Percentiles rank a stretch among this genome's conserved stretches.
These are phyloP conservation scores for Hymenoscyphus fructigenus DNA, from an alignment of 2,329 filamentous ascomycete genomes.

Conservation along the genomic window DNA sequence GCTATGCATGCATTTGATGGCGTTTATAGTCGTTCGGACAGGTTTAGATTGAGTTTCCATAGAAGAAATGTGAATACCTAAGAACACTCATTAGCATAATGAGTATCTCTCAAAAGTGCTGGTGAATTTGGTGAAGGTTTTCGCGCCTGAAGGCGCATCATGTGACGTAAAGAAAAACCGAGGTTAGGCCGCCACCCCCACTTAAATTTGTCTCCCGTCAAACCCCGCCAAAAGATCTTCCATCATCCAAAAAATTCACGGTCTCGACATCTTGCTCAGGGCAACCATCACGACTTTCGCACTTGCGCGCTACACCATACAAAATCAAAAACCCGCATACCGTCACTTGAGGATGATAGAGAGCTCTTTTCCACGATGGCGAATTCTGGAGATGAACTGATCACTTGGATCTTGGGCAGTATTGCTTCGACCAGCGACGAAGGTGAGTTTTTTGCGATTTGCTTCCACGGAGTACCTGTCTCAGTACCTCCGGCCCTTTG, in stretches of 20 bases:
- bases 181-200: conserved; percentile 1
- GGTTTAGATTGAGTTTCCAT: neutral
- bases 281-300: conserved; percentile 1
- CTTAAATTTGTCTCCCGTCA: neutral
- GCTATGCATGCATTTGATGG: conserved; percentile 4
- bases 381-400: conserved; percentile 16
- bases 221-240: conserved; percentile 2
- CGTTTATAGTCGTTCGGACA: neutral
- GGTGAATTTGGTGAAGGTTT: too few relatives aligned
- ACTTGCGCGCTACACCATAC: neutral
- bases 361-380: conserved; percentile 16
- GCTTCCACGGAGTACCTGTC: neutral
- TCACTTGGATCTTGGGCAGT: conserved; percentile 15
- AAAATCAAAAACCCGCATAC: neutral
- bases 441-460: conserved; percentile 19
- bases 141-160: too few relatives aligned
- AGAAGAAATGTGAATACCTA: neutral
- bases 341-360: conserved; percentile 15
- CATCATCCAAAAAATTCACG: conserved; percentile 6
- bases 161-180: neutral
- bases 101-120: neutral
- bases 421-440: conserved; percentile 15
- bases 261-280: neutral
- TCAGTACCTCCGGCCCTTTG: neutral
- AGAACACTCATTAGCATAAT: neutral